phyloP scores from a whole-genome alignment of 805 yeast genomes.

The Ogataea polymorpha region DNA sequence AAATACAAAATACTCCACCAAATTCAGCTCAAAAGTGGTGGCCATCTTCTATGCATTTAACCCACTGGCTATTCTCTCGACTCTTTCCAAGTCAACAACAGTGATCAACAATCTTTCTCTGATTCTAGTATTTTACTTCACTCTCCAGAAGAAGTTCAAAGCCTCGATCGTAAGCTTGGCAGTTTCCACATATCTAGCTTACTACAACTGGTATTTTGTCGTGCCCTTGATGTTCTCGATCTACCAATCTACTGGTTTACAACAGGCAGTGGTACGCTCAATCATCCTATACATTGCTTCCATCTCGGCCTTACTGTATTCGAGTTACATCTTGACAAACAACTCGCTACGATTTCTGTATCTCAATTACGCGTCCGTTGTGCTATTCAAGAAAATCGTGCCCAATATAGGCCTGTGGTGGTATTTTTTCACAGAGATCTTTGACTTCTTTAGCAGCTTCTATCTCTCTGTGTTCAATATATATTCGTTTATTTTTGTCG shows the following conservation, averaged over 20 bases:
- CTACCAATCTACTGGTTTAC: constrained; percentile 6
- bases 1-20: constrained; percentile 30
- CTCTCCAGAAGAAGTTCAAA: constrained; percentile 38
- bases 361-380: constrained; percentile 53
- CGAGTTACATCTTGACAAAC: constrained; percentile 40
- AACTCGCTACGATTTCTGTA: constrained; percentile 44
- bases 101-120: constrained; percentile 59
- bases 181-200: constrained; percentile 59
- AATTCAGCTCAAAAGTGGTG: constrained; percentile 22
- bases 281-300: constrained; percentile 28
- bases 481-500: constrained; percentile 58
- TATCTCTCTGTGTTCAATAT: constrained; percentile 82
- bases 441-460: constrained; percentile 81
- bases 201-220: constrained; percentile 57
- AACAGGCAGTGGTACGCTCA: constrained; percentile 23
- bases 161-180: constrained; percentile 54
- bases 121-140: constrained; percentile 43
- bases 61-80: constrained; percentile 71
- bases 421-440: constrained; percentile 96
- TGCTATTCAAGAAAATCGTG: constrained; percentile 64
- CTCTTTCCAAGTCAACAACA: constrained; percentile 65
- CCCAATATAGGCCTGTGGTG: constrained; percentile 98
- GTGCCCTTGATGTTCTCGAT: constrained; percentile 49
- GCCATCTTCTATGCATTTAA: constrained; percentile 66
- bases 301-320: constrained; percentile 29